phyloP scores from a whole-genome alignment of 2,329 filamentous ascomycete species.

The Trichoderma sp. region DNA sequence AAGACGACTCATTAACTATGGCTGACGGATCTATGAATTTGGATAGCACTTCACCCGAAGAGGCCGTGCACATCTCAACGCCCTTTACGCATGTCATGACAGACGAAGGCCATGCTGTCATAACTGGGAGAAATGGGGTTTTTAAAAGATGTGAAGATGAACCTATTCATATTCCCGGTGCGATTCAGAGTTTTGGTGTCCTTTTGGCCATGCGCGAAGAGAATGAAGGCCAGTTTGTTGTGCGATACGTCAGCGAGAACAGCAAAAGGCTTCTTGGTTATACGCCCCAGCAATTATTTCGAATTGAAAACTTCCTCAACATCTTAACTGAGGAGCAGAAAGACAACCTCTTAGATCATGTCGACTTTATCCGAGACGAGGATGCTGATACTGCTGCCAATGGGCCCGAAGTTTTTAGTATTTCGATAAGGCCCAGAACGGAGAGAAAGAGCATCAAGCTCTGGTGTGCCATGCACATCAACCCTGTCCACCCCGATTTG shows the following conservation, averaged over 20 bases:
- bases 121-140: constrained; percentile 71
- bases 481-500: constrained; percentile 62
- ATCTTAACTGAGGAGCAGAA: constrained; percentile 80
- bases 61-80: constrained; percentile 58
- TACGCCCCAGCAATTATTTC: constrained; percentile 71
- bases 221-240: constrained; percentile 61
- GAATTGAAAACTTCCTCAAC: constrained; percentile 71
- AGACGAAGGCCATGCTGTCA: constrained; percentile 74
- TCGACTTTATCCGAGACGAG: constrained; percentile 84
- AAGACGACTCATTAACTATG: not conserved
- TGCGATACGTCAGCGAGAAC: constrained; percentile 79
- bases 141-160: constrained; percentile 86
- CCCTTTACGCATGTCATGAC: constrained; percentile 78
- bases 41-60: not conserved
- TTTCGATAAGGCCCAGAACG: constrained; percentile 64
- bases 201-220: constrained; percentile 73
- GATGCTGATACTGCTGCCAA: constrained; percentile 70
- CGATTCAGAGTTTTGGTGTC: constrained; percentile 75
- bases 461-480: constrained; percentile 85
- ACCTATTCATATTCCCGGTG: constrained; percentile 82
- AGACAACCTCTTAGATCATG: constrained; percentile 78
- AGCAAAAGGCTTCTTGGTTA: constrained; percentile 72
- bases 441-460: constrained; percentile 58
- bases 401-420: constrained; percentile 81
- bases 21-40: not conserved